A percentile compares a stretch with the other conserved stretches of the same genome.
Evolutionary conservation across 2,329 filamentous ascomycete species (phyloP).

Genomic region (Aphanoascus verrucosus): DNA sequence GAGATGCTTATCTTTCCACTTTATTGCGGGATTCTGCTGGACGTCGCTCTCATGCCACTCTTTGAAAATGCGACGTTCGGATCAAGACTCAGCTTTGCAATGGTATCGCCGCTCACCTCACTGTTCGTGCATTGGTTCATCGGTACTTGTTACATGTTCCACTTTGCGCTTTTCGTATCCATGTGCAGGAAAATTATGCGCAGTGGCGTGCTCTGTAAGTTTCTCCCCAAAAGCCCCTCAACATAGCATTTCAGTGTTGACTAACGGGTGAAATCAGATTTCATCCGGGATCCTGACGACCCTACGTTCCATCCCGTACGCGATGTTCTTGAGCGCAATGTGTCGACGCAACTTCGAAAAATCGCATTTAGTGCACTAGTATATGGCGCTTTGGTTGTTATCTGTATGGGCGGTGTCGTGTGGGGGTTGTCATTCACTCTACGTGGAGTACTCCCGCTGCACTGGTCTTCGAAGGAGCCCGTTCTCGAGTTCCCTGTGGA

Average conservation of each 20-base stretch:
- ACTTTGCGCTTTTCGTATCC: conserved; percentile 94
- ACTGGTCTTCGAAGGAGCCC: conserved; percentile 86
- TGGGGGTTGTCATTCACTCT: conserved; percentile 70
- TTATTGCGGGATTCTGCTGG: conserved; percentile 86
- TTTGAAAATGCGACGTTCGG: conserved; percentile 71
- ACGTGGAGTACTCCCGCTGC: conserved; percentile 69
- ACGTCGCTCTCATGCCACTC: conserved; percentile 75
- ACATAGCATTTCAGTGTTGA: not conserved
- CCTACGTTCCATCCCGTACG: conserved; percentile 96
- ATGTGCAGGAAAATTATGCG: conserved; percentile 99
- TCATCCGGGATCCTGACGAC: conserved; percentile 95
- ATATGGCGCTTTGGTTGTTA: conserved; percentile 81
- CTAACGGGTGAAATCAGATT: conserved; percentile 47
- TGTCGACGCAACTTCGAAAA: conserved; percentile 86
- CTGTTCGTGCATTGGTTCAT: conserved; percentile 98
- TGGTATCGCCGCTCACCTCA: conserved; percentile 71
- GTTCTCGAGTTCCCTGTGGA: conserved; percentile 91
- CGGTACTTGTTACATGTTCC: conserved; percentile 98
- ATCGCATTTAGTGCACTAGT: conserved; percentile 93
- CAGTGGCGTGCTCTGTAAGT: conserved; percentile 78
- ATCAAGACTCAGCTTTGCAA: conserved; percentile 67
- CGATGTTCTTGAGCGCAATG: conserved; percentile 85
- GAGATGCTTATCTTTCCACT: conserved; percentile 97
- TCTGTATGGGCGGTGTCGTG: conserved; percentile 89
- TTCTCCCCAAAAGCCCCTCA: not conserved